Base-by-base conservation (phyloP, 139 green algal species). In the Haematococcus lacustris region DNA sequence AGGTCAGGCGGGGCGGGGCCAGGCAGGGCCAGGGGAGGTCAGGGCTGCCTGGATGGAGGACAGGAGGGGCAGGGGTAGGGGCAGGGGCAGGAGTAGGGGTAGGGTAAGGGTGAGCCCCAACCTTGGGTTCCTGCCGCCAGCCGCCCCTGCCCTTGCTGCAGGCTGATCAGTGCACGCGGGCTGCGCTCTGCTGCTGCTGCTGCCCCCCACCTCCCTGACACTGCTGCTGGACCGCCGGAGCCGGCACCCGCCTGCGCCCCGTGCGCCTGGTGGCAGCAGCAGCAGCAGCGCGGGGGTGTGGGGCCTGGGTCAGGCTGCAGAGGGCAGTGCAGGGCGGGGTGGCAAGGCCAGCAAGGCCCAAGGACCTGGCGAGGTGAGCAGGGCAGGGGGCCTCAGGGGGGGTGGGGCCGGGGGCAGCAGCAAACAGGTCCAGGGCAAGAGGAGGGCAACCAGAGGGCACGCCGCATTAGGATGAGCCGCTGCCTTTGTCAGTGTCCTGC, bases 311-410 rank as follows among this genome's bases (percentile, higher is more conserved):
- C 9, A 7, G 3, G 39, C 60, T 41, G 28, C 32, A n/a, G 30
- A 69, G 26, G 35, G 9, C 32, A 69, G 17, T 5, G 4, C 63
- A 38, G 4, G 35, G 9, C 63, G 21, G 3, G 35, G 23, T 3
- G 33, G 60, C 21, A 35, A 35, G 5, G 17, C 60, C 30, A 67
- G 33, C 21, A 26, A 37, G 4, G 63, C 37, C 25, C n/a, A 65
- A 32, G 61, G 35, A 38, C 17, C 21, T 32, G 60, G 38, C 5
- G 68, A 71, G 38, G 41, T 41, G n/a, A 61, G 39, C 30, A 63
- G 72, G 72, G 30, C 34, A n/a, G 33, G 71, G 40, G 67, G 47
- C 50, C 5, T 73, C 39, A 51, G 64, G 71, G 30, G 60, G 70
- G 70, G 66, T 21, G 72, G 74, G 68, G 61, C 7, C 6, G 30